A percentile compares a stretch with the other conserved stretches of the same genome.
Evolutionary conservation across 257 asterid genomes (phyloP).

Genomic region (Przewalskia tangutica): DNA sequence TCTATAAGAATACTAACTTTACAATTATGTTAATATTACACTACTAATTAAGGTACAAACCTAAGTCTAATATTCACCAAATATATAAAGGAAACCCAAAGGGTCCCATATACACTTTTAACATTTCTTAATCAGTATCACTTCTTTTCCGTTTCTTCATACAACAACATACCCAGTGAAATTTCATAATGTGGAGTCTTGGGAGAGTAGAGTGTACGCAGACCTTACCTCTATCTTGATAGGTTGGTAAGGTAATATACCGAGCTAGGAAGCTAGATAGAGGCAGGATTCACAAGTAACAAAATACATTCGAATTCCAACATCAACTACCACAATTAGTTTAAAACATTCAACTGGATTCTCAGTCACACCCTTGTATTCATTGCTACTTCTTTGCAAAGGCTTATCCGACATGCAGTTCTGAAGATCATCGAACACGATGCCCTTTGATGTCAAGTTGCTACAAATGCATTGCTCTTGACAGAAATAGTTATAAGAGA

Average conservation of each 20-base stretch:
- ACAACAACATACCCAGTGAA: no score
- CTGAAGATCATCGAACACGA: slow-evolving; percentile 34
- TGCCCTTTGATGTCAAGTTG: slow-evolving; percentile 40
- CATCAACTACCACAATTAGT: slow-evolving; percentile 11
- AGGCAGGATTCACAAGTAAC: neutral
- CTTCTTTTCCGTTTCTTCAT: neutral
- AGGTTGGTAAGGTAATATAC: no score
- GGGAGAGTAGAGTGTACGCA: no score
- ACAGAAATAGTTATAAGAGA: slow-evolving; percentile 40
- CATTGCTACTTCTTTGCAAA: slow-evolving; percentile 57
- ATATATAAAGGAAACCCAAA: no score
- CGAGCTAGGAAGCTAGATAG: neutral
- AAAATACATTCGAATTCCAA: neutral
- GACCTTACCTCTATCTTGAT: no score
- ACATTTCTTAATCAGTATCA: neutral
- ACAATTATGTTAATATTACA: no score
- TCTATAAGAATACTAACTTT: no score
- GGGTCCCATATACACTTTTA: no score
- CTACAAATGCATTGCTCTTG: slow-evolving; percentile 46
- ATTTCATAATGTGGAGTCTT: no score
- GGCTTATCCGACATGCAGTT: slow-evolving; percentile 49
- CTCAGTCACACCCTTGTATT: slow-evolving; percentile 32
- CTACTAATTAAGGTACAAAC: no score
- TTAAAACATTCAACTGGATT: slow-evolving; percentile 36
- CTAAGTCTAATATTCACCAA: no score